Conservation (phyloP, 345 rosid genomes). For the Eucalyptus albens region DNA sequence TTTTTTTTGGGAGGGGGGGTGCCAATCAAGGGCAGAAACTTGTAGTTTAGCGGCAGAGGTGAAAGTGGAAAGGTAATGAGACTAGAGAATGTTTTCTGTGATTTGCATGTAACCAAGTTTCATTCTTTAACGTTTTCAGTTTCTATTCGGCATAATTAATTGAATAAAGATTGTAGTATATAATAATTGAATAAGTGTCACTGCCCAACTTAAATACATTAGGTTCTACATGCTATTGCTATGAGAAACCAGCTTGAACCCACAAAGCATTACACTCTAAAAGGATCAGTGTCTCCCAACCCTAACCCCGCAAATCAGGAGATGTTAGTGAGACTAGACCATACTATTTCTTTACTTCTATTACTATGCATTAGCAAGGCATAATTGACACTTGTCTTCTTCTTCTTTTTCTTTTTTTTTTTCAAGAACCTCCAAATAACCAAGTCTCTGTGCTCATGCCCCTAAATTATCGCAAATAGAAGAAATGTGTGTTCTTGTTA, state of each 20-base stretch:
- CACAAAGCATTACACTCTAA: neutral
- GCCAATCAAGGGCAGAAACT: neutral
- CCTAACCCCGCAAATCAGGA: neutral
- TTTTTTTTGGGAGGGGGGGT: neutral
- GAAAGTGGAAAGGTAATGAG: neutral
- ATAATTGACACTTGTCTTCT: neutral
- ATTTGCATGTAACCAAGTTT: neutral
- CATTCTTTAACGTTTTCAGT: neutral
- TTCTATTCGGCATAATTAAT: neutral
- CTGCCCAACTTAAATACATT: neutral
- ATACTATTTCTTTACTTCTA: neutral
- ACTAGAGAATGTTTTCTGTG: neutral
- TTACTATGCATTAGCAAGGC: neutral
- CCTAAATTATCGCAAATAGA: neutral
- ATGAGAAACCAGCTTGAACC: neutral
- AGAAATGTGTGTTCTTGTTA: neutral
- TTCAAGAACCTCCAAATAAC: neutral
- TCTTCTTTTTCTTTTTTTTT: neutral
- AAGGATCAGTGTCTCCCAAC: neutral
- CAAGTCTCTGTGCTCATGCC: neutral
- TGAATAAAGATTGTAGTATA: neutral
- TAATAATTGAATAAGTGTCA: neutral
- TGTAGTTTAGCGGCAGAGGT: neutral
- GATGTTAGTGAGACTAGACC: neutral
- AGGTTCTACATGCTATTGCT: neutral